Evolutionary conservation across 495 filamentous ascomycete species (phyloP).

Genomic region (Daldinia caldariorum): DNA sequence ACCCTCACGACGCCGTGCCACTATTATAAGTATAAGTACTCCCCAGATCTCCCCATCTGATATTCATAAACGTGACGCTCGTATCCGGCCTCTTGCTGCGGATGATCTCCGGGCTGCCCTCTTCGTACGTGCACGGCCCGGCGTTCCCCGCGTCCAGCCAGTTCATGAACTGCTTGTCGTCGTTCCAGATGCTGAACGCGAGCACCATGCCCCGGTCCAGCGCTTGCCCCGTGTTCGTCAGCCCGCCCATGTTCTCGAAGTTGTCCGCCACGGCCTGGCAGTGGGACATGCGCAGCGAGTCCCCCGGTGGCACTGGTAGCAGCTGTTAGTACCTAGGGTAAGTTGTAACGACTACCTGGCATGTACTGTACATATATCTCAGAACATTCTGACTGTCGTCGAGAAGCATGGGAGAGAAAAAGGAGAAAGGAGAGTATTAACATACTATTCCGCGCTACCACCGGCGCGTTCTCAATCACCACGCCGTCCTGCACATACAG

Average conservation of each 20-base stretch:
- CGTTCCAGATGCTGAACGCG: slow-evolving; percentile 76
- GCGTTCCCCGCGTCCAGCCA: slow-evolving; percentile 72
- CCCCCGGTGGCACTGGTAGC: slow-evolving; percentile 51
- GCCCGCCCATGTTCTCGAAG: slow-evolving; percentile 68
- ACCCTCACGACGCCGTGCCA: slow-evolving; percentile 8
- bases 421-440: background rate
- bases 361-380: background rate
- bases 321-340: background rate
- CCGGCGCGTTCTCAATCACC: slow-evolving; percentile 63
- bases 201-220: slow-evolving; percentile 69
- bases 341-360: too few species aligned
- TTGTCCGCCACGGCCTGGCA: slow-evolving; percentile 65
- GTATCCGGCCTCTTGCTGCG: slow-evolving; percentile 58
- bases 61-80: slow-evolving; percentile 73
- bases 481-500: slow-evolving; percentile 71
- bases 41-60: slow-evolving; percentile 72
- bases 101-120: slow-evolving; percentile 64
- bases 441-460: slow-evolving; percentile 37
- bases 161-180: slow-evolving; percentile 70
- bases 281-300: slow-evolving; percentile 64
- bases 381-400: background rate
- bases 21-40: slow-evolving; percentile 37
- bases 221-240: slow-evolving; percentile 62
- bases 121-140: slow-evolving; percentile 66
- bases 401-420: background rate